These are phyloP conservation scores for Phytophthora kernoviae DNA, from an alignment of 352 stramenopile genomes.

Conservation along the genomic window DNA sequence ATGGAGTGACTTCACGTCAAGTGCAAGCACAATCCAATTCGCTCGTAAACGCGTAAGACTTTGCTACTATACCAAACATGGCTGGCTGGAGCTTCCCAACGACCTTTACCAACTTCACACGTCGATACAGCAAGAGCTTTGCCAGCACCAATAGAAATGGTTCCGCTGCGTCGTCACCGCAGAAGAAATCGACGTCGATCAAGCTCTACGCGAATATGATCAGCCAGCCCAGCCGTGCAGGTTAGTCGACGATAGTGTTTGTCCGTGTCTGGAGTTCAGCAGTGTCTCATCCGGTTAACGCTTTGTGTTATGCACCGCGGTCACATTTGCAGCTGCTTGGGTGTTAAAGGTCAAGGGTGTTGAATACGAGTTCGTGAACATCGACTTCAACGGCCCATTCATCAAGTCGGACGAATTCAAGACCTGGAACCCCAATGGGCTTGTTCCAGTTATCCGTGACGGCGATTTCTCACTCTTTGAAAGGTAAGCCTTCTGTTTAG, in stretches of 20 bases:
- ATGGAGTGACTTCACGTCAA: no score
- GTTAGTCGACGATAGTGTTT: constrained; percentile 10
- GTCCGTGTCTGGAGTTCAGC: no score
- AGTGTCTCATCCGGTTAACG: no score
- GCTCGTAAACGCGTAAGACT: constrained; percentile 6
- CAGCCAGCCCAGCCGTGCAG: constrained; percentile 48
- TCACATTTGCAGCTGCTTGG: constrained; percentile 28
- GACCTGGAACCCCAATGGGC: constrained; percentile 55
- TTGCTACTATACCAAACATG: constrained; percentile 15
- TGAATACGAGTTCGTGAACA: constrained; percentile 48
- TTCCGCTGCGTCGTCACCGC: constrained; percentile 18
- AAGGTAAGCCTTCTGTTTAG: constrained; percentile 21
- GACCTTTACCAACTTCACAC: constrained; percentile 27
- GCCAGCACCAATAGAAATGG: constrained; percentile 7
- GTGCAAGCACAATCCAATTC: constrained; percentile 25
- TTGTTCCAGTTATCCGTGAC: constrained; percentile 58
- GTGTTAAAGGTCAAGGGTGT: constrained; percentile 49
- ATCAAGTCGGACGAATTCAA: constrained; percentile 52
- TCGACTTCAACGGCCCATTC: constrained; percentile 23
- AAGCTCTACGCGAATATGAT: constrained; percentile 53
- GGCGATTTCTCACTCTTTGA: constrained; percentile 62
- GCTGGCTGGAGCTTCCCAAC: constrained; percentile 32
- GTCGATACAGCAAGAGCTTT: constrained; percentile 27
- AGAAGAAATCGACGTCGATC: constrained; percentile 26
- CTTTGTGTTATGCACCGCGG: neutral